Evolutionary conservation across 305 asterid species (phyloP).

Genomic region (Ilex paraguariensis): DNA sequence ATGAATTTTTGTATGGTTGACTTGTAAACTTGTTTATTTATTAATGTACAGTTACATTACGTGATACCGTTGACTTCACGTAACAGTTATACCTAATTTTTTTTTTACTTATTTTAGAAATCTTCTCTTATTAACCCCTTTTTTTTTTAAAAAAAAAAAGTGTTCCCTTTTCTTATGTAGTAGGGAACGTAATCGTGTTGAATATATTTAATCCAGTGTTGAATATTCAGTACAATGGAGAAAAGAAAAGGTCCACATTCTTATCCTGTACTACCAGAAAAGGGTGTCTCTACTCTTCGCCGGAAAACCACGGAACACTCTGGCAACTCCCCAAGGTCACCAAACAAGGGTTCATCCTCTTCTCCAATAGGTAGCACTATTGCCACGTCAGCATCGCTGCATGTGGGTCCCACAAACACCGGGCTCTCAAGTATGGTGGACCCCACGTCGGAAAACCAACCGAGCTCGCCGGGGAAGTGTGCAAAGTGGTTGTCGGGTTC

Average conservation of each 20-base stretch:
- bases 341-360: constrained; percentile 66
- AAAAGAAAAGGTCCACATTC: background rate
- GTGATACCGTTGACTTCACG: too few relatives aligned
- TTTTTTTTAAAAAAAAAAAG: too few relatives aligned
- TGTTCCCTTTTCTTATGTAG: too few relatives aligned
- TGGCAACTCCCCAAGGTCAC: constrained; percentile 83
- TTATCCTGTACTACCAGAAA: constrained; percentile 37
- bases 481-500: constrained; percentile 39
- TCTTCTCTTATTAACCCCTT: too few relatives aligned
- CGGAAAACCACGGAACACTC: constrained; percentile 67
- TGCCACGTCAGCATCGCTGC: constrained; percentile 46
- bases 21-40: too few relatives aligned
- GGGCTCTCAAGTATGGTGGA: constrained; percentile 46
- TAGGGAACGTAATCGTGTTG: too few relatives aligned
- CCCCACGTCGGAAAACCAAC: constrained; percentile 61
- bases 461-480: constrained; percentile 56
- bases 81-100: too few relatives aligned
- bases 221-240: background rate
- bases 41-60: too few relatives aligned
- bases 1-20: too few relatives aligned
- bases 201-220: too few relatives aligned
- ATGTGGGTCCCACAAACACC: constrained; percentile 44
- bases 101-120: too few relatives aligned
- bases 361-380: constrained; percentile 51
- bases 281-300: constrained; percentile 30